These are phyloP conservation scores for Gracilaria domingensis DNA, from an alignment of 23 red algal species.

Conservation along the genomic window DNA sequence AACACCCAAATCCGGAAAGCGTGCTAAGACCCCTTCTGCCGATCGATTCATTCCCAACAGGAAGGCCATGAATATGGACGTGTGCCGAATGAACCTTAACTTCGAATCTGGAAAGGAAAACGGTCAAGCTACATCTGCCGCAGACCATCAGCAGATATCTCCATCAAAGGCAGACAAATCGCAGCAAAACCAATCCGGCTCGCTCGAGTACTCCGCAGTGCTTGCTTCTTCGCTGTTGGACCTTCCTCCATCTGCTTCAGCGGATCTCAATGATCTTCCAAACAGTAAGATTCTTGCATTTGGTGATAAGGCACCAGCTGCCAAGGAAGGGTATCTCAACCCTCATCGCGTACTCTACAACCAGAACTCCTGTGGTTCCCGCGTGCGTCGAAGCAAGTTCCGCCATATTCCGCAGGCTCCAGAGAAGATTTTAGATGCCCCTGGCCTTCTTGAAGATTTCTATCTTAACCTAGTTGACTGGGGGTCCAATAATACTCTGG, in stretches of 20 bases:
- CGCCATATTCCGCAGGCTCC: conserved; percentile 89
- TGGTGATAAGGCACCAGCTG: conserved; percentile 88
- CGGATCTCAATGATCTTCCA: conserved; percentile 35
- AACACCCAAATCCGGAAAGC: conserved; percentile 49
- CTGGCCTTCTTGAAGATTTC: conserved; percentile 92
- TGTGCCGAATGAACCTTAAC: conserved; percentile 71
- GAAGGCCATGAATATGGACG: conserved; percentile 89
- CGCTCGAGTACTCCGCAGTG: conserved; percentile 54
- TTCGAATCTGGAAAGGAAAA: conserved; percentile 84
- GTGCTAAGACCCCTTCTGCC: conserved; percentile 49
- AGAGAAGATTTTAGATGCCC: conserved; percentile 91
- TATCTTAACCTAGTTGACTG: conserved; percentile 99
- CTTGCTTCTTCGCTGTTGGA: conserved; percentile 81
- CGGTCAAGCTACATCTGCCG: neutral
- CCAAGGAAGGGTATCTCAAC: conserved; percentile 85
- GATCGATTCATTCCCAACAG: conserved; percentile 98
- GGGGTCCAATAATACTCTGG: conserved; percentile 85
- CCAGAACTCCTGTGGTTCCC: conserved; percentile 25
- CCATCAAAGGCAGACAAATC: conserved; percentile 4
- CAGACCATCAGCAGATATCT: neutral
- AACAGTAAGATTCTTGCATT: conserved; percentile 94
- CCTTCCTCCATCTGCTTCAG: conserved; percentile 22
- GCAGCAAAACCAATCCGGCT: neutral
- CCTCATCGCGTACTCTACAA: conserved; percentile 88
- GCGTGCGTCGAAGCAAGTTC: conserved; percentile 79